Evolutionary conservation across 2,329 filamentous ascomycete species (phyloP), one percentile per base, ranked within the genome.

Genomic region (Penicillium sp.): DNA sequence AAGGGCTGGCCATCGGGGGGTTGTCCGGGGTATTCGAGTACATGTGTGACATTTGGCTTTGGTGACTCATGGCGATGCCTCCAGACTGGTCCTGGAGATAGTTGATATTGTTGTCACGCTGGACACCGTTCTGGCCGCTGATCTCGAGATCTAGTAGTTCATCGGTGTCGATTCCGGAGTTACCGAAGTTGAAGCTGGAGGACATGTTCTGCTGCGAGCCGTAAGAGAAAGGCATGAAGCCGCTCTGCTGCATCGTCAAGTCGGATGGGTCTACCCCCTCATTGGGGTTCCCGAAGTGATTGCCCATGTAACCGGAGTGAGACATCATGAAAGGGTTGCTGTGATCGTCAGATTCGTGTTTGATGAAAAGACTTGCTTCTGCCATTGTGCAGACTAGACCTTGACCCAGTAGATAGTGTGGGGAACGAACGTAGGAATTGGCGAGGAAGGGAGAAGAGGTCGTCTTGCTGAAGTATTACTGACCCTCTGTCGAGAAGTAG

Each of bases 11-110:
- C 63, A 97, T 94, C 6, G 94, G 93, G 57, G 92, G 90, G 56
- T 92, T 92, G 64, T 98, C 94, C 3, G 94, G 93, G 1, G 93
- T 97, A 75, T 91, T 92, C 22, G 94, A 97, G 78, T 91, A 98
- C 64, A 92, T 88, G 72, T 91, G 76, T 15, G 76, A 90, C 73
- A 92, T 88, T 61, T 90, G 88, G 53, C 85, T 81, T 63, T 88
- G 86, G 66, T 91, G 88, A 70, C 89, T 85, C 62, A 88, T 85
- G 40, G 90, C 77, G 37, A 84, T 79, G 26, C 77, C 78, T 44
- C 82, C 79, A 62, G 82, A 84, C 61, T 89, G 88, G 61, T 90
- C 80, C 56, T 77, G 75, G 26, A 79, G 71, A 60, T 74, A 77
- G 56, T 77, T 78, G 66, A 77, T 72, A 58, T 68, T 72, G 56